Percentiles rank a stretch among this genome's conserved stretches.
Conservation (phyloP, 192 early-diverging fungal species). For the Powellomyces hirtus region DNA sequence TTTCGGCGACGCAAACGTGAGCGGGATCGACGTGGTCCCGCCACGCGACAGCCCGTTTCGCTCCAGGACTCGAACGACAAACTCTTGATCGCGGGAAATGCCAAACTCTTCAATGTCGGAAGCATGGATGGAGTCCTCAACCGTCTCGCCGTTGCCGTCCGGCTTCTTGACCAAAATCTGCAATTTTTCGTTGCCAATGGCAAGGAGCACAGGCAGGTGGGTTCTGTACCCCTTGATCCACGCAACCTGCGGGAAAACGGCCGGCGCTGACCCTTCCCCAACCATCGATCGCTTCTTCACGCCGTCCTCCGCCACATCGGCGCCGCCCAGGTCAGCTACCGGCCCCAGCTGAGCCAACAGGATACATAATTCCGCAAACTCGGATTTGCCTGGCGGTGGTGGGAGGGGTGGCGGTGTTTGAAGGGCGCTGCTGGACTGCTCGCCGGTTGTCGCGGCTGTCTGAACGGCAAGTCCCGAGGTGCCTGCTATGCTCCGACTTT, state of each 20-base stretch:
- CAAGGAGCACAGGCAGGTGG: constrained; percentile 73
- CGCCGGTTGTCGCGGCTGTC: not conserved
- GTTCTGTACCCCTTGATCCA: constrained; percentile 66
- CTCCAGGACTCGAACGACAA: constrained; percentile 32
- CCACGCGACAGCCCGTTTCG: not conserved
- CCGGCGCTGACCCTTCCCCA: not conserved
- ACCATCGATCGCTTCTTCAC: not conserved
- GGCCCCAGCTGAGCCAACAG: constrained; percentile 86
- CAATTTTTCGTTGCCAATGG: constrained; percentile 77
- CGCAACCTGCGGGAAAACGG: constrained; percentile 58
- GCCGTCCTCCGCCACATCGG: not conserved
- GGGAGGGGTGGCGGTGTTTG: not conserved
- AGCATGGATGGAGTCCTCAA: constrained; percentile 88
- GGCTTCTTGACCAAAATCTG: constrained; percentile 53
- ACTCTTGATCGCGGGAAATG: constrained; percentile 32
- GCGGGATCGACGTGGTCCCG: not conserved
- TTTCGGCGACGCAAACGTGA: constrained; percentile 14
- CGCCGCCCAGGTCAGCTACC: constrained; percentile 60
- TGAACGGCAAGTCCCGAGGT: not conserved
- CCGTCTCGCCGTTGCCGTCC: constrained; percentile 50
- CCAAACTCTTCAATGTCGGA: constrained; percentile 74
- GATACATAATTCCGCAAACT: constrained; percentile 78
- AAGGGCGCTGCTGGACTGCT: not conserved
- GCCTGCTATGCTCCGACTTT: not conserved
- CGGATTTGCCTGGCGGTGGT: not conserved